These are phyloP conservation scores for Huiozyma naganishii DNA, from an alignment of 805 yeast species.

Conservation along the genomic window DNA sequence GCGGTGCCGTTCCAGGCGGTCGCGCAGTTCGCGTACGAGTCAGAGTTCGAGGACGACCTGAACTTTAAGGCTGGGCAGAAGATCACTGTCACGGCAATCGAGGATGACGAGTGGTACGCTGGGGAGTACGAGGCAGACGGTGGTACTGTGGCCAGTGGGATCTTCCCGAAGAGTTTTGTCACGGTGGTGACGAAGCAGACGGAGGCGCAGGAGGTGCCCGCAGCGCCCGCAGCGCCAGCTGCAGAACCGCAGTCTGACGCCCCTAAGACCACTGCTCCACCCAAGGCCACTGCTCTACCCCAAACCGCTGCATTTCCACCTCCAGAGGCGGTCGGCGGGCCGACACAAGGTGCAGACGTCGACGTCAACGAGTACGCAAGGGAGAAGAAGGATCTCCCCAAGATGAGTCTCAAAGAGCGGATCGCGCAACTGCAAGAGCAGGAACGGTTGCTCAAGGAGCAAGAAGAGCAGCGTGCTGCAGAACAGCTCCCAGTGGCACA, in stretches of 20 bases:
- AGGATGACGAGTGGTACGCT: slow-evolving; percentile 86
- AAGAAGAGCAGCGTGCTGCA: slow-evolving; percentile 37
- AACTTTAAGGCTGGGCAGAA: slow-evolving; percentile 55
- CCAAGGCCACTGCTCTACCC: not conserved
- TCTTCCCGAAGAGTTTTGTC: slow-evolving; percentile 84
- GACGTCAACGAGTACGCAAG: slow-evolving; percentile 9
- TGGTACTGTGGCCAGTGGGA: slow-evolving; percentile 48
- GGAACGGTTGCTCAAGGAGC: slow-evolving; percentile 67
- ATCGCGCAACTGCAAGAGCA: slow-evolving; percentile 73
- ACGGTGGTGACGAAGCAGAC: not conserved
- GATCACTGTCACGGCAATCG: slow-evolving; percentile 66
- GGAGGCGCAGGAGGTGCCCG: not conserved
- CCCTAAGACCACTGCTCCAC: not conserved
- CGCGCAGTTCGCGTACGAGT: slow-evolving; percentile 56
- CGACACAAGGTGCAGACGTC: slow-evolving; percentile 1
- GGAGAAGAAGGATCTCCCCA: slow-evolving; percentile 52
- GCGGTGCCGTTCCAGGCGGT: slow-evolving; percentile 52
- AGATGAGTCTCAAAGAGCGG: slow-evolving; percentile 75
- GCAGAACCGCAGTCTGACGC: slow-evolving; percentile 4
- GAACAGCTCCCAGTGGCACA: slow-evolving; percentile 35
- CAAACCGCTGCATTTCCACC: not conserved
- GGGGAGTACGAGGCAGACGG: slow-evolving; percentile 47
- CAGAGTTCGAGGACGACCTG: slow-evolving; percentile 78
- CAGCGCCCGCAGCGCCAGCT: not conserved
- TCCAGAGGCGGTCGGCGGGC: slow-evolving; percentile 5